Conservation (phyloP, 768 basidiomycete genomes). For the Pulveroboletus sp. region DNA sequence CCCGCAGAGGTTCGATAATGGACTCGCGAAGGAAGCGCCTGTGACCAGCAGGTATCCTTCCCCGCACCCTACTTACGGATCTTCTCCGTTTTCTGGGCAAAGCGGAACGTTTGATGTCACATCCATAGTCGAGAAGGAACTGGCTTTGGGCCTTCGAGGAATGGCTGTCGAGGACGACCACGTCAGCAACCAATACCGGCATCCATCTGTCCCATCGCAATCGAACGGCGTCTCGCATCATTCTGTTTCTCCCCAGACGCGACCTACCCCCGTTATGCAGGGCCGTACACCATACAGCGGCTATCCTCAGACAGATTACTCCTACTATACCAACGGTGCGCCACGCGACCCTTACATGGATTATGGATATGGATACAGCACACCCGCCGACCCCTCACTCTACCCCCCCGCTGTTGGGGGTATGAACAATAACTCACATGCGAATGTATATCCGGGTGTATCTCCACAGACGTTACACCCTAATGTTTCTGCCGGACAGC, state of each 20-base stretch:
- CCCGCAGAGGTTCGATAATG: constrained; percentile 52
- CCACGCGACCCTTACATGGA: constrained; percentile 51
- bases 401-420: constrained; percentile 46
- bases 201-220: constrained; percentile 29
- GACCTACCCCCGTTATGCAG: constrained; percentile 43
- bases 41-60: constrained; percentile 44
- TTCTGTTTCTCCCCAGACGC: constrained; percentile 37
- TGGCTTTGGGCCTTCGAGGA: constrained; percentile 57
- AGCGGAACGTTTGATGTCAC: constrained; percentile 38
- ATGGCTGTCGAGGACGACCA: constrained; percentile 60
- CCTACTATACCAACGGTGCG: constrained; percentile 54
- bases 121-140: constrained; percentile 48
- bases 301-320: constrained; percentile 58
- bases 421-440: constrained; percentile 41
- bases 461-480: constrained; percentile 42
- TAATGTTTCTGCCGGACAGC: constrained; percentile 42
- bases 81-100: constrained; percentile 30
- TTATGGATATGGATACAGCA: constrained; percentile 56
- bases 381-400: constrained; percentile 45
- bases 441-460: constrained; percentile 49
- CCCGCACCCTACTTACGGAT: constrained; percentile 36
- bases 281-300: constrained; percentile 46
- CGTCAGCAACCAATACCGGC: constrained; percentile 38
- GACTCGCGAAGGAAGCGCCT: constrained; percentile 39
- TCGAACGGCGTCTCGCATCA: constrained; percentile 28